phyloP scores from a whole-genome alignment of 108 stramenopile species.

The Fragilaria crotonensis region DNA sequence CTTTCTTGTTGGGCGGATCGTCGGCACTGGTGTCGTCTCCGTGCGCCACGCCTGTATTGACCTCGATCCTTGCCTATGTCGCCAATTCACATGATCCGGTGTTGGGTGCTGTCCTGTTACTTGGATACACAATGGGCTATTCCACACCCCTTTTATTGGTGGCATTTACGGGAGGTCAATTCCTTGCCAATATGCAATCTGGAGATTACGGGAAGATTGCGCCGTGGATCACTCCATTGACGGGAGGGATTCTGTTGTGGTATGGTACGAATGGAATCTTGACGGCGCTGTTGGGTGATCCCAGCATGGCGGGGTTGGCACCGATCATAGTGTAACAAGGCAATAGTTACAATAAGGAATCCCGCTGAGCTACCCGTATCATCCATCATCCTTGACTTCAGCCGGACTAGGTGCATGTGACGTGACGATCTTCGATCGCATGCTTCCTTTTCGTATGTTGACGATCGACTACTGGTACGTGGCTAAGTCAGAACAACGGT shows the following conservation, averaged over 20 bases:
- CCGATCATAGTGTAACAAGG: slow-evolving; percentile 33
- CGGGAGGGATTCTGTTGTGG: slow-evolving; percentile 63
- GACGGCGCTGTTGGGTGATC: slow-evolving; percentile 69
- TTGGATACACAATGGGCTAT: slow-evolving; percentile 74
- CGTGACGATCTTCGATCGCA: too few species aligned
- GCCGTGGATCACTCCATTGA: slow-evolving; percentile 68
- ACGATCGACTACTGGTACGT: too few species aligned
- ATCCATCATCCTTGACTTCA: too few species aligned
- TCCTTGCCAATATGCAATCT: slow-evolving; percentile 55
- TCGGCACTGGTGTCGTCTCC: slow-evolving; percentile 73
- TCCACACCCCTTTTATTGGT: slow-evolving; percentile 65
- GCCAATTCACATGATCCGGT: slow-evolving; percentile 46
- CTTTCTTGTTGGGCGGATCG: slow-evolving; percentile 75
- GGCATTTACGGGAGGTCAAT: slow-evolving; percentile 70
- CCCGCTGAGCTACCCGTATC: too few species aligned
- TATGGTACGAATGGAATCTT: slow-evolving; percentile 76
- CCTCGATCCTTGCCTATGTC: slow-evolving; percentile 71
- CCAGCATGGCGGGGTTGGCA: slow-evolving; percentile 61
- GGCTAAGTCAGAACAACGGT: too few species aligned
- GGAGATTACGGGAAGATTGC: slow-evolving; percentile 34
- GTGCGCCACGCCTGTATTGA: slow-evolving; percentile 78
- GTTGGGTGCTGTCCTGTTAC: slow-evolving; percentile 49
- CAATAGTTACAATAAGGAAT: too few species aligned
- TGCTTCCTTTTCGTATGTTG: too few species aligned
- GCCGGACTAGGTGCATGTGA: too few species aligned